phyloP scores from a whole-genome alignment of 176 grass and related monocot species.

The Oryza rufipogon region DNA sequence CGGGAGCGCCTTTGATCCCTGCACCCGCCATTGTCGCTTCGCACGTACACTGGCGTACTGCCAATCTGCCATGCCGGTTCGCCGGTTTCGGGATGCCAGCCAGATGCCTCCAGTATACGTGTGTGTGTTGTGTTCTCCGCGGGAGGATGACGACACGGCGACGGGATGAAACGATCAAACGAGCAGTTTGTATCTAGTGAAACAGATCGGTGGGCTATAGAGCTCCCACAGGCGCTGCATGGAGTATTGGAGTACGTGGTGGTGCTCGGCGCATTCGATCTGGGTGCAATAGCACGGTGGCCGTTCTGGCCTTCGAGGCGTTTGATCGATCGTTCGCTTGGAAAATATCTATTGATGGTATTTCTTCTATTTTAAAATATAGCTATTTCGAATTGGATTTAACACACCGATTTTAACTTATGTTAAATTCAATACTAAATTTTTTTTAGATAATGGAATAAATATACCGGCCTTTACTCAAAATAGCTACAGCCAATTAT shows the following conservation, averaged over 20 bases:
- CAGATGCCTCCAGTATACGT: no score
- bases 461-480: no score
- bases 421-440: no score
- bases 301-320: not conserved
- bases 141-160: conserved; percentile 12
- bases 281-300: not conserved
- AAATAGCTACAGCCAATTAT: no score
- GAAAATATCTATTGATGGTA: no score
- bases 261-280: not conserved
- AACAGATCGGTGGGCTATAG: conserved; percentile 1
- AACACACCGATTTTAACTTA: no score
- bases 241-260: no score
- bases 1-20: conserved; percentile 30
- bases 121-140: not conserved
- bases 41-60: not conserved
- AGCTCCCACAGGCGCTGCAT: not conserved
- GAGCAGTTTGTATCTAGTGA: not conserved
- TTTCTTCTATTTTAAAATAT: no score
- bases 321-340: not conserved
- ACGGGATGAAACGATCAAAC: not conserved
- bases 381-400: no score
- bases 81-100: no score
- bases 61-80: not conserved
- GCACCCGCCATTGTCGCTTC: conserved; percentile 43
- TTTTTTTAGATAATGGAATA: no score